phyloP scores from a whole-genome alignment of 2,329 filamentous ascomycete genomes.

The Periglandula ipomoeae region DNA sequence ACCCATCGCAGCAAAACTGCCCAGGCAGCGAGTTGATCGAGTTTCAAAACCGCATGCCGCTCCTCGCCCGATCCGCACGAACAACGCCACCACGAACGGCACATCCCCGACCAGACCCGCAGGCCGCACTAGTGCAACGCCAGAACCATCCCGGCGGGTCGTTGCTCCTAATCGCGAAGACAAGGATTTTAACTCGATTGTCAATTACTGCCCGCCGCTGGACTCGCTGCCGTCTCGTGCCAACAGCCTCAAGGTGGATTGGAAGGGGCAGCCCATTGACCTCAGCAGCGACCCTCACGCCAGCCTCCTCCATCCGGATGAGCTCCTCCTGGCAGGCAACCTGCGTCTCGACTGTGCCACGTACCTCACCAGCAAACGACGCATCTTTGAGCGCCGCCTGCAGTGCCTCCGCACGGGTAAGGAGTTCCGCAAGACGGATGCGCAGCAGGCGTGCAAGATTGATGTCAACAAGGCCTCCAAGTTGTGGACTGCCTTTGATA shows the following conservation, averaged over 20 bases:
- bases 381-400: conserved; percentile 74
- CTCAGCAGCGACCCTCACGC: conserved; percentile 63
- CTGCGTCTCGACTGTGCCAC: conserved; percentile 78
- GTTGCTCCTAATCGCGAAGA: conserved; percentile 67
- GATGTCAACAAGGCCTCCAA: conserved; percentile 97
- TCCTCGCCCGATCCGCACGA: conserved; percentile 27
- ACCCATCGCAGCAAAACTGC: conserved; percentile 20
- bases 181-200: conserved; percentile 65
- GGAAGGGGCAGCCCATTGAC: conserved; percentile 75
- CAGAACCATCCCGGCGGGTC: conserved; percentile 41
- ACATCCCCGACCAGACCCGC: conserved; percentile 17
- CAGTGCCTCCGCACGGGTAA: conserved; percentile 59
- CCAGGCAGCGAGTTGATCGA: conserved; percentile 23
- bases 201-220: conserved; percentile 63
- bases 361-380: conserved; percentile 86
- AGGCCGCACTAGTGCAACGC: conserved; percentile 34
- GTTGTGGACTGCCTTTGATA: conserved; percentile 81
- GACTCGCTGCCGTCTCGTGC: conserved; percentile 54
- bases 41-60: conserved; percentile 26
- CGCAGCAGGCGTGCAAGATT: conserved; percentile 94
- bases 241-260: conserved; percentile 73
- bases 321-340: conserved; percentile 66
- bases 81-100: conserved; percentile 7
- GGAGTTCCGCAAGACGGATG: conserved; percentile 90
- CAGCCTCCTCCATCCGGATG: conserved; percentile 65